Evolutionary conservation across 345 rosid genomes (phyloP).

Genomic region (Lagerstroemia speciosa): DNA sequence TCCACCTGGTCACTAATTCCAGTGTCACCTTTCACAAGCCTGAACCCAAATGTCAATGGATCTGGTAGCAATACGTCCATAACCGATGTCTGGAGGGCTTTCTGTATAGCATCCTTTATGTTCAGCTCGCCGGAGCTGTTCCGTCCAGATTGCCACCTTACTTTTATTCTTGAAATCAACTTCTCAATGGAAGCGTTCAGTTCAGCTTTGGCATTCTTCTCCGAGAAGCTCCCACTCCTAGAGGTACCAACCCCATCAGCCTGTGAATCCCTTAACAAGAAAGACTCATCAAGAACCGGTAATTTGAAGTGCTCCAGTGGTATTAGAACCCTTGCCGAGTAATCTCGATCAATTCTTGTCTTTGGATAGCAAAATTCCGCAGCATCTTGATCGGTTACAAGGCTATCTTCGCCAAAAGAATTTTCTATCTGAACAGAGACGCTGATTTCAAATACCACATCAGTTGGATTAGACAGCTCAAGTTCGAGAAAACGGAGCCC

Average conservation of each 20-base stretch:
- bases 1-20: slow-evolving; percentile 14
- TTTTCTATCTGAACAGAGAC: slow-evolving; percentile 78
- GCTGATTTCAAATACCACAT: slow-evolving; percentile 77
- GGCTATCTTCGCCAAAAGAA: slow-evolving; percentile 36
- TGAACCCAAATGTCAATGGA: slow-evolving; percentile 90
- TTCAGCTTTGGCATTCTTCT: slow-evolving; percentile 83
- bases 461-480: slow-evolving; percentile 91
- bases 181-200: slow-evolving; percentile 74
- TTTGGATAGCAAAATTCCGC: slow-evolving; percentile 69
- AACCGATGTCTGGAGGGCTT: slow-evolving; percentile 82
- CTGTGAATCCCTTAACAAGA: slow-evolving; percentile 60
- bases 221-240: slow-evolving; percentile 61
- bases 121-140: slow-evolving; percentile 92
- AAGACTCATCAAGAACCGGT: slow-evolving; percentile 85
- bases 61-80: slow-evolving; percentile 96
- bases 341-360: slow-evolving; percentile 87
- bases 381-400: slow-evolving; percentile 35
- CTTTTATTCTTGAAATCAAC: slow-evolving; percentile 83
- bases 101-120: slow-evolving; percentile 79
- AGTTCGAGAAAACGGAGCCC: slow-evolving; percentile 91
- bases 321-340: slow-evolving; percentile 81
- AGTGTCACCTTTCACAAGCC: slow-evolving; percentile 42
- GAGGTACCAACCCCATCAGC: slow-evolving; percentile 32
- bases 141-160: slow-evolving; percentile 91
- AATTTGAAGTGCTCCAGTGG: slow-evolving; percentile 95